A percentile compares a stretch with the other conserved stretches of the same genome.
phyloP scores from a whole-genome alignment of 1,284 basidiomycete genomes.

The Vanrija pseudolonga region DNA sequence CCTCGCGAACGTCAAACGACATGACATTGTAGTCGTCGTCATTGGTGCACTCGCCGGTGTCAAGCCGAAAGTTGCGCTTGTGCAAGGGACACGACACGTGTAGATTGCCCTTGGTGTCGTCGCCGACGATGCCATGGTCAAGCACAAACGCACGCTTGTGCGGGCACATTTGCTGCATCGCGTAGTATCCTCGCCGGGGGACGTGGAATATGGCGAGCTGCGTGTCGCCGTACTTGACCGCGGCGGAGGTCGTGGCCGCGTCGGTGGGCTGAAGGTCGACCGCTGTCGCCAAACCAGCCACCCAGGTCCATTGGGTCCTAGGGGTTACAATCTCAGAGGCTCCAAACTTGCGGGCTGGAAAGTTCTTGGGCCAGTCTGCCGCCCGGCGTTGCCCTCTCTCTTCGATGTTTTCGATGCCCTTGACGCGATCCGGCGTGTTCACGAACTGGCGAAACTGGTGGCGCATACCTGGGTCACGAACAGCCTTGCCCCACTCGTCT shows the following conservation, averaged over 20 bases:
- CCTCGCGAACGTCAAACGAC: slow-evolving; percentile 60
- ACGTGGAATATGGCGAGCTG: slow-evolving; percentile 67
- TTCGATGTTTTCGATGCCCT: slow-evolving; percentile 57
- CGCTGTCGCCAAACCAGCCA: slow-evolving; percentile 52
- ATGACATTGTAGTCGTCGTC: slow-evolving; percentile 64
- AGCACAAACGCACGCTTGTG: slow-evolving; percentile 68
- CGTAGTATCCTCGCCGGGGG: slow-evolving; percentile 59
- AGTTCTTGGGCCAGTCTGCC: slow-evolving; percentile 65
- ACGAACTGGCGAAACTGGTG: slow-evolving; percentile 65
- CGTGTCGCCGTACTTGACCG: slow-evolving; percentile 66
- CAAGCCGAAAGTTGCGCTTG: slow-evolving; percentile 66
- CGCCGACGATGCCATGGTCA: slow-evolving; percentile 64
- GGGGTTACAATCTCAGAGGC: slow-evolving; percentile 37
- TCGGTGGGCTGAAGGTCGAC: slow-evolving; percentile 57
- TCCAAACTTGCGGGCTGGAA: slow-evolving; percentile 28
- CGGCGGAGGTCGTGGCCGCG: slow-evolving; percentile 53
- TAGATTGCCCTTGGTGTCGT: slow-evolving; percentile 56
- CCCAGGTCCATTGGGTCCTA: slow-evolving; percentile 62
- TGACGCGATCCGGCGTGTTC: slow-evolving; percentile 56
- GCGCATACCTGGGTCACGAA: slow-evolving; percentile 57
- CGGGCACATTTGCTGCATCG: slow-evolving; percentile 65
- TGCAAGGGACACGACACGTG: slow-evolving; percentile 54
- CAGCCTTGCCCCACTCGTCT: slow-evolving; percentile 68
- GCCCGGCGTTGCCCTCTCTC: slow-evolving; percentile 66
- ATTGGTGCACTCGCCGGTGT: slow-evolving; percentile 61